Evolutionary conservation across 371 early-diverging fungal genomes (phyloP).

Genomic region (Amoeboaphelidium protococcarum): DNA sequence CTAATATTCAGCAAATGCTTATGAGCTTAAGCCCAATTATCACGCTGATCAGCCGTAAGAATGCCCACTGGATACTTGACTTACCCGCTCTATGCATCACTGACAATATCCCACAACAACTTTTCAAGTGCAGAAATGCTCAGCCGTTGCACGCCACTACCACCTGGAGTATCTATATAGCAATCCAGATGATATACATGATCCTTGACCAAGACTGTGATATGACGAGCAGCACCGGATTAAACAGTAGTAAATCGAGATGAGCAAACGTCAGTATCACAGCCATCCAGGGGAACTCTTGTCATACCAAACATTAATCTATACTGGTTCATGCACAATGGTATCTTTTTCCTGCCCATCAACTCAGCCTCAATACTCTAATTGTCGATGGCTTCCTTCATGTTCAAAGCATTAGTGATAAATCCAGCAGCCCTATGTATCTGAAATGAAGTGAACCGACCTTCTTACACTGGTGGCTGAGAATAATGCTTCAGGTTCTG

Average conservation of each 20-base stretch:
- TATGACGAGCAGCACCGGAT: slow-evolving; percentile 25
- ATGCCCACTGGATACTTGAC: slow-evolving; percentile 34
- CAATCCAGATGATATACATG: slow-evolving; percentile 56
- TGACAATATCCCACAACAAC: slow-evolving; percentile 9
- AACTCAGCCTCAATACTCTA: slow-evolving; percentile 36
- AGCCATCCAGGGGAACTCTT: slow-evolving; percentile 33
- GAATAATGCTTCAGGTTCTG: slow-evolving; percentile 13
- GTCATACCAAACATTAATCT: slow-evolving; percentile 52
- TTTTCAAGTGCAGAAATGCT: slow-evolving; percentile 27
- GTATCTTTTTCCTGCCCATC: slow-evolving; percentile 23
- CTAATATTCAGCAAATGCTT: slow-evolving; percentile 14
- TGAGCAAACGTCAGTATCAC: slow-evolving; percentile 38
- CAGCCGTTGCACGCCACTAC: slow-evolving; percentile 27
- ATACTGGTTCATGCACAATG: slow-evolving; percentile 76
- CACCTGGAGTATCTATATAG: slow-evolving; percentile 26
- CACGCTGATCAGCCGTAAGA: slow-evolving; percentile 56
- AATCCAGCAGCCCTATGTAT: slow-evolving; percentile 45
- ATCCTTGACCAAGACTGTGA: slow-evolving; percentile 49
- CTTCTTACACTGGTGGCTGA: slow-evolving; percentile 5
- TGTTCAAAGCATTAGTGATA: slow-evolving; percentile 30
- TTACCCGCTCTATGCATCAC: background rate
- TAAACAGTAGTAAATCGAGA: slow-evolving; percentile 13
- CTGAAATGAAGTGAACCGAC: slow-evolving; percentile 38
- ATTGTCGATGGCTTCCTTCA: slow-evolving; percentile 38
- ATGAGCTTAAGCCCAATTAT: slow-evolving; percentile 43